Conservation (phyloP, 495 filamentous ascomycete species). For the Cryomyces minteri region DNA sequence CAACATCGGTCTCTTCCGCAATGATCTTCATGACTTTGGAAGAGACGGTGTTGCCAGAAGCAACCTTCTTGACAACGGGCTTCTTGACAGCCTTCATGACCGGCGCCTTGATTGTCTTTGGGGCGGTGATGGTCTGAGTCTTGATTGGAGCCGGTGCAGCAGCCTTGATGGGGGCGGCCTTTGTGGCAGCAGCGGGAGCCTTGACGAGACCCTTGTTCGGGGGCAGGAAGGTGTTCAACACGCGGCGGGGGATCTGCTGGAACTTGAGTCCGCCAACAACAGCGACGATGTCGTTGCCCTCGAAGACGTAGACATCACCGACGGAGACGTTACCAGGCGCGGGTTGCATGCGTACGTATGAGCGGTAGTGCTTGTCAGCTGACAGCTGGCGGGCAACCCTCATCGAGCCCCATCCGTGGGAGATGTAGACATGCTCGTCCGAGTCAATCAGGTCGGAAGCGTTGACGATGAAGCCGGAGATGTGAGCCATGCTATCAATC, state of each 20-base stretch:
- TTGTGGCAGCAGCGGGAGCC: constrained; percentile 6
- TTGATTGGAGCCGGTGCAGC: constrained; percentile 3
- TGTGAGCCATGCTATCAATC: constrained; percentile 31
- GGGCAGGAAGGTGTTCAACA: constrained; percentile 22
- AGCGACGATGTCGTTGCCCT: constrained; percentile 23
- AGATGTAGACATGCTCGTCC: constrained; percentile 27
- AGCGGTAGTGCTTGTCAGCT: constrained; percentile 19
- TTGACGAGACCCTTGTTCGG: constrained; percentile 11
- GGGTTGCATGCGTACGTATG: constrained; percentile 26
- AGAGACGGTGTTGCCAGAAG: constrained; percentile 13
- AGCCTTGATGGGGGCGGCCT: constrained; percentile 1
- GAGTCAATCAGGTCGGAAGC: constrained; percentile 27
- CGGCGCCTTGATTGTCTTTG: constrained; percentile 8
- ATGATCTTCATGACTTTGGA: constrained; percentile 25
- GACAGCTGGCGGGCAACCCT: constrained; percentile 19
- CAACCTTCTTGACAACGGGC: not conserved
- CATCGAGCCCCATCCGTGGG: constrained; percentile 24
- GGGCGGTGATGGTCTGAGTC: constrained; percentile 3
- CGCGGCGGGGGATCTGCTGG: constrained; percentile 25
- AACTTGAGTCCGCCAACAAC: constrained; percentile 24
- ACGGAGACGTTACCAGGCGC: constrained; percentile 22
- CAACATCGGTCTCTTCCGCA: constrained; percentile 24
- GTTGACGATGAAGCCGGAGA: constrained; percentile 37
- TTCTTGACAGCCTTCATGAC: constrained; percentile 11
- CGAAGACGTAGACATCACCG: constrained; percentile 26